These are phyloP conservation scores for Plectosphaerella plurivora DNA, from an alignment of 2,329 filamentous ascomycete genomes.

Conservation along the genomic window DNA sequence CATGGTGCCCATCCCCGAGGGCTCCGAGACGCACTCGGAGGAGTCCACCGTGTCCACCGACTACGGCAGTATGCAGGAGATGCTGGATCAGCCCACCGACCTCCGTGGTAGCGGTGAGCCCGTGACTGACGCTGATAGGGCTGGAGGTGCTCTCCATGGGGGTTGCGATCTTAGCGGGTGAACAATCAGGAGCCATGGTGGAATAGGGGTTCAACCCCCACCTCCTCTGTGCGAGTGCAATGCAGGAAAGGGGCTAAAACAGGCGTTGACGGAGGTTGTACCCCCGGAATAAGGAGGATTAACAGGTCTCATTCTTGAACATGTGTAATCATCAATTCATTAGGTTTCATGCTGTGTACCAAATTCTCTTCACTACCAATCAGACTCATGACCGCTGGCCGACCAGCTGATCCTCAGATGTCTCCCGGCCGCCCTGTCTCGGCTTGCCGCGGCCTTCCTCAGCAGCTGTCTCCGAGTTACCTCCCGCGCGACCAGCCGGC, in stretches of 20 bases:
- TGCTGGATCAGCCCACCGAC: conserved; percentile 40
- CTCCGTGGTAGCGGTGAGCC: conserved; percentile 27
- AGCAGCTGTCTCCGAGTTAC: neutral
- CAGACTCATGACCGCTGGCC: neutral
- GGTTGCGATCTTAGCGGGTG: conserved; percentile 22
- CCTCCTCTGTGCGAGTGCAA: no score
- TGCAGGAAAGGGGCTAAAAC: no score
- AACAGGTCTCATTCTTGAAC: no score
- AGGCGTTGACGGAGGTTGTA: no score
- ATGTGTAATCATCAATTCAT: neutral
- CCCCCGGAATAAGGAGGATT: no score
- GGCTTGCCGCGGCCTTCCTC: neutral
- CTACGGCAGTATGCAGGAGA: conserved; percentile 38
- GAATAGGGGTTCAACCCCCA: no score
- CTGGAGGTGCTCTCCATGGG: conserved; percentile 9
- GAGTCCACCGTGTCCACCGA: conserved; percentile 30
- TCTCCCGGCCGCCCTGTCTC: neutral
- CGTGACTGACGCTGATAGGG: neutral
- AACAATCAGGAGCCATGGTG: neutral
- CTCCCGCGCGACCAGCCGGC: conserved; percentile 7
- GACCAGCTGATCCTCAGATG: conserved; percentile 2
- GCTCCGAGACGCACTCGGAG: conserved; percentile 52
- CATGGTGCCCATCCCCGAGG: conserved; percentile 65
- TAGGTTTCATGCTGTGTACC: neutral
- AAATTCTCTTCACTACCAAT: neutral